Base-by-base conservation (phyloP, 1,284 basidiomycete genomes). In the Lentinula novae-zelandiae region DNA sequence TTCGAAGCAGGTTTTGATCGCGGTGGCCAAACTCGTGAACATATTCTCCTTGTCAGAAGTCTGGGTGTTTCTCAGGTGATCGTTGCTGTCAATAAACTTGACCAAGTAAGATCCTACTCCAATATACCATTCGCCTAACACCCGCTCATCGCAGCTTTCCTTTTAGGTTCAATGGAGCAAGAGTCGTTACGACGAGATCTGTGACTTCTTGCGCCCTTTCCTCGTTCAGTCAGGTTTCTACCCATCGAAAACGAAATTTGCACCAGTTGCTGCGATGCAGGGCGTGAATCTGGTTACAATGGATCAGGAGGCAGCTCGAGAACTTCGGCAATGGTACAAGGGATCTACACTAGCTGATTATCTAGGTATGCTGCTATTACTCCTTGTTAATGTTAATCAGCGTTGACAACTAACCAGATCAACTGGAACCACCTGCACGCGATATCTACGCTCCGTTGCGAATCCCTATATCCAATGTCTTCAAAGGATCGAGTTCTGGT, bases 1-100 rank as follows among this genome's bases (percentile, higher is more conserved):
- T 99, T 99, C 66, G 96, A 99, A 73, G 89, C 94, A 22, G 96
- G 96, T 0, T 99, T 99, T 68, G 89, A 95, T 49, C 83, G 90
- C 13, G 93, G 93, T 34, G 96, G 96, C 0, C 96, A 99, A 77
- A 99, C 96, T n/a, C 82, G 96, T 59, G 96, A 99, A 72, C 96
- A 99, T 75, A 82, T 98, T 3, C 78, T 97, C 60, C 85, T 99
- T 27, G 93, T 97, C 33, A 81, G 97, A 58, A 96, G 94, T 73
- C 80, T 99, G 3, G 96, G 97, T n/a, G 95, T 98, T 8, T 85
- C 89, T 56, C 95, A 98, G 72, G 84, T 98, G 22, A 83, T 98
- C 31, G 90, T 98, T 13, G 95, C 93, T 0, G 81, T 99, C 64
- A 99, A 99, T 78, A 99, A 99, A 76, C 79, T 99, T 56, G 96